Conservation (phyloP, 371 early-diverging fungal genomes). For the Mucor sp. region DNA sequence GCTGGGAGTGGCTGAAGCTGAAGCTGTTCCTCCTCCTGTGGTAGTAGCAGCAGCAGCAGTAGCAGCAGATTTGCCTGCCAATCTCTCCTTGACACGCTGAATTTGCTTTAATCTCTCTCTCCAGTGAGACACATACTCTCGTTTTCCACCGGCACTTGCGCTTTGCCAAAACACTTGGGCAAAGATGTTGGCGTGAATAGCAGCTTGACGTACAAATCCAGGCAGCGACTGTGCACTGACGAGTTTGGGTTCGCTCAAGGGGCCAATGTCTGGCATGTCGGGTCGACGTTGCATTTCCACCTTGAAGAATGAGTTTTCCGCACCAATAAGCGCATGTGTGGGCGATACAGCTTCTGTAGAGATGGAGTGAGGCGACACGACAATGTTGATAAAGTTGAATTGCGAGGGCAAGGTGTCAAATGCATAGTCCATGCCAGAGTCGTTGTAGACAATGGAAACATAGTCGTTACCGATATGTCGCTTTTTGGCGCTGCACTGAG, state of each 20-base stretch:
- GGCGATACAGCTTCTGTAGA: slow-evolving; percentile 42
- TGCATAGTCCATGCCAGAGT: slow-evolving; percentile 78
- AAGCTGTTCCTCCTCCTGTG: not conserved
- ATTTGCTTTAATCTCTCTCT: slow-evolving; percentile 86
- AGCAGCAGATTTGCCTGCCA: slow-evolving; percentile 20
- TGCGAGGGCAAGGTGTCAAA: slow-evolving; percentile 92
- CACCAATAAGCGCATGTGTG: slow-evolving; percentile 27
- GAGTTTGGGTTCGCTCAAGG: slow-evolving; percentile 79
- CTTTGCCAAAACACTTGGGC: slow-evolving; percentile 78
- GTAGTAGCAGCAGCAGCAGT: not conserved
- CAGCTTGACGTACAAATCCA: slow-evolving; percentile 81
- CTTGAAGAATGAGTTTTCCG: slow-evolving; percentile 59
- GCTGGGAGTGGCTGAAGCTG: not conserved
- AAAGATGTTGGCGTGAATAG: slow-evolving; percentile 89
- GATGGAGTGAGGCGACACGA: slow-evolving; percentile 73
- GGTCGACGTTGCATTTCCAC: slow-evolving; percentile 73
- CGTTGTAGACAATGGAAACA: slow-evolving; percentile 92
- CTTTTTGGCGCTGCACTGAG: slow-evolving; percentile 82
- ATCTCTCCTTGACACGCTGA: slow-evolving; percentile 69
- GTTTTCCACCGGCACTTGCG: slow-evolving; percentile 47
- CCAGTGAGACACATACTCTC: slow-evolving; percentile 84
- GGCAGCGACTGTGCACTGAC: slow-evolving; percentile 79
- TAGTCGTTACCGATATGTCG: slow-evolving; percentile 96
- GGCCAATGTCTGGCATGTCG: slow-evolving; percentile 86
- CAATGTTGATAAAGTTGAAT: slow-evolving; percentile 93